A percentile compares a stretch with the other conserved stretches of the same genome.
phyloP scores from a whole-genome alignment of 768 basidiomycete species.

The Suillus plorans region DNA sequence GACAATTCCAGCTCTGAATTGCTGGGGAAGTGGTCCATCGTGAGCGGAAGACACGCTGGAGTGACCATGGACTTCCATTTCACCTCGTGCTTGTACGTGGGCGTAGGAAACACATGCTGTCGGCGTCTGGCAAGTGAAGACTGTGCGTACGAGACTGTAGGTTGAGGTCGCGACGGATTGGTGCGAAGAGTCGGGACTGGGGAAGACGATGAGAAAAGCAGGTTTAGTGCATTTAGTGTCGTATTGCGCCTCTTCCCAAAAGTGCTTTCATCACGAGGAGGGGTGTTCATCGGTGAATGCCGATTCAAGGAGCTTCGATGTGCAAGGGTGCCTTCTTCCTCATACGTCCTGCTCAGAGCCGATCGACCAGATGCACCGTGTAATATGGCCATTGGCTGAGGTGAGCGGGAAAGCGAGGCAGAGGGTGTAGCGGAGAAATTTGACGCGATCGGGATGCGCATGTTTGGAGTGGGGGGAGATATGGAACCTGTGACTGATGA shows the following conservation, averaged over 20 bases:
- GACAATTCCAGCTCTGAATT: slow-evolving; percentile 69
- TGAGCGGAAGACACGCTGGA: slow-evolving; percentile 86
- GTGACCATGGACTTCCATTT: slow-evolving; percentile 90
- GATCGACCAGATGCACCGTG: slow-evolving; percentile 42
- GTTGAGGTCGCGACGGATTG: slow-evolving; percentile 69
- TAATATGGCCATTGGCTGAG: slow-evolving; percentile 41
- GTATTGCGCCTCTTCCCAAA: slow-evolving; percentile 54
- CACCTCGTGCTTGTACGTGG: slow-evolving; percentile 76
- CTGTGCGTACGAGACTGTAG: slow-evolving; percentile 58
- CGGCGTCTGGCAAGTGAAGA: slow-evolving; percentile 82
- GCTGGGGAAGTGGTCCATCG: slow-evolving; percentile 85
- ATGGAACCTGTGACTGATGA: slow-evolving; percentile 37
- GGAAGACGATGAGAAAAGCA: slow-evolving; percentile 50
- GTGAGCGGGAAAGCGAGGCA: slow-evolving; percentile 36
- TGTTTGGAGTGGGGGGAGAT: slow-evolving; percentile 22
- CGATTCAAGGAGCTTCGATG: slow-evolving; percentile 50
- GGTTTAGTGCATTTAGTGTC: slow-evolving; percentile 35
- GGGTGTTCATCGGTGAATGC: slow-evolving; percentile 65
- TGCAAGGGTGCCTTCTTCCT: slow-evolving; percentile 53
- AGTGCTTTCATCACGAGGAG: slow-evolving; percentile 66
- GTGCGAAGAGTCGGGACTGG: slow-evolving; percentile 37
- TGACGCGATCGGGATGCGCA: slow-evolving; percentile 31
- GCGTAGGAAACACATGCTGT: slow-evolving; percentile 82
- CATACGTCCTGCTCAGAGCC: slow-evolving; percentile 50
- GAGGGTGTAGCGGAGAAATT: slow-evolving; percentile 30